Evolutionary conservation across 495 filamentous ascomycete genomes (phyloP), one percentile per base, ranked within the genome.

Genomic region (Thozetella sp.): DNA sequence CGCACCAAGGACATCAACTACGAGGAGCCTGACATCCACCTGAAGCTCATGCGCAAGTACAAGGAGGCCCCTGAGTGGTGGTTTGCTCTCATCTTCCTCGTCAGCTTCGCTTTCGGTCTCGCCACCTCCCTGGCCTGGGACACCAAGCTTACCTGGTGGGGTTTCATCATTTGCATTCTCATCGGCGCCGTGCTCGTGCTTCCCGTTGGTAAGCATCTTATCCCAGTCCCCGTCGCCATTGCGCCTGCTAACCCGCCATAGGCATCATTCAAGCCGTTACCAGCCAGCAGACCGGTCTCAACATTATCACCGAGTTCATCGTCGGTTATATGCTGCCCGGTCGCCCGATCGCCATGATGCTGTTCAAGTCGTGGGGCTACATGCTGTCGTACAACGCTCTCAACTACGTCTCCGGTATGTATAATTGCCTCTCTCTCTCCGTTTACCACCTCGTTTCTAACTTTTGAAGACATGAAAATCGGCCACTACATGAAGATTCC

Each of bases 401-500:
- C 13, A 70, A 74, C 59, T 74, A 72, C 53, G 56, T 69, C 26
- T 74, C 77, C 59, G n/a, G n/a, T n/a, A n/a, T n/a, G n/a, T n/a
- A n/a, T n/a, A n/a, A n/a, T n/a, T n/a, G n/a, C n/a, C n/a, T n/a
- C n/a, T n/a, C n/a, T n/a, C n/a, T n/a, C n/a, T n/a, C n/a, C n/a
- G n/a, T n/a, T n/a, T n/a, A n/a, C n/a, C n/a, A n/a, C n/a, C n/a
- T n/a, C n/a, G n/a, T n/a, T n/a, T n/a, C n/a, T n/a, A n/a, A n/a
- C n/a, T n/a, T n/a, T n/a, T n/a, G n/a, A n/a, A n/a, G 81, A 85
- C 58, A 72, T 86, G 55, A 83, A 84, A 63, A 69, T 81, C 15
- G 88, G 86, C 22, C 87, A 90, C 67, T 92, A 91, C 67, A 85
- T 91, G 72, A 90, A 90, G 67, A 77, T 84, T 4, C 84, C 88